Evolutionary conservation across 176 grass and related monocot genomes (phyloP).

Genomic region (Avena sativa): DNA sequence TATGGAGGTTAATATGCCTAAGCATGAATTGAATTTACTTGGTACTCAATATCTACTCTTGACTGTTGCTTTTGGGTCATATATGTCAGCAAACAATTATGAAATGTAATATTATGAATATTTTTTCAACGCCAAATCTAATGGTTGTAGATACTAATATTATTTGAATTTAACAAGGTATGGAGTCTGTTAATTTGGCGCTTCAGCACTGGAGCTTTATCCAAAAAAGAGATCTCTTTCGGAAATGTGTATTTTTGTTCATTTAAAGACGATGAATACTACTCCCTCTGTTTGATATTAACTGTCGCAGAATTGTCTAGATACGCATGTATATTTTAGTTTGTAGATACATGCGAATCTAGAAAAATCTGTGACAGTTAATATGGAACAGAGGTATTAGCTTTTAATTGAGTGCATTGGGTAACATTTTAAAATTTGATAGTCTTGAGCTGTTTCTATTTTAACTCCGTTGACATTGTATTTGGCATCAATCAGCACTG

Average conservation of each 20-base stretch:
- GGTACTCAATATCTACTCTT: background rate
- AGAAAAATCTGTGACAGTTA: too few species aligned
- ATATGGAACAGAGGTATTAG: too few species aligned
- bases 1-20: conserved; percentile 5
- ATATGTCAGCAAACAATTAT: too few species aligned
- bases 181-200: background rate
- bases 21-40: background rate
- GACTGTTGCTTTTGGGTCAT: too few species aligned
- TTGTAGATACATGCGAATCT: too few species aligned
- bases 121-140: too few species aligned
- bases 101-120: too few species aligned
- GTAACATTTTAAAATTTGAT: background rate
- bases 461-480: conserved; percentile 1
- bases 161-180: background rate
- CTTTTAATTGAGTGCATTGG: too few species aligned
- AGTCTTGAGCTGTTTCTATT: background rate
- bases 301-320: too few species aligned
- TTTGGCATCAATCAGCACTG: background rate
- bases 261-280: background rate
- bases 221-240: background rate
- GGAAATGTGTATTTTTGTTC: background rate
- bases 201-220: background rate
- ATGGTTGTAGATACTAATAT: background rate
- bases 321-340: too few species aligned
- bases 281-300: too few species aligned